Conservation (phyloP, 208 protist species). For the Crithidia bombi region DNA sequence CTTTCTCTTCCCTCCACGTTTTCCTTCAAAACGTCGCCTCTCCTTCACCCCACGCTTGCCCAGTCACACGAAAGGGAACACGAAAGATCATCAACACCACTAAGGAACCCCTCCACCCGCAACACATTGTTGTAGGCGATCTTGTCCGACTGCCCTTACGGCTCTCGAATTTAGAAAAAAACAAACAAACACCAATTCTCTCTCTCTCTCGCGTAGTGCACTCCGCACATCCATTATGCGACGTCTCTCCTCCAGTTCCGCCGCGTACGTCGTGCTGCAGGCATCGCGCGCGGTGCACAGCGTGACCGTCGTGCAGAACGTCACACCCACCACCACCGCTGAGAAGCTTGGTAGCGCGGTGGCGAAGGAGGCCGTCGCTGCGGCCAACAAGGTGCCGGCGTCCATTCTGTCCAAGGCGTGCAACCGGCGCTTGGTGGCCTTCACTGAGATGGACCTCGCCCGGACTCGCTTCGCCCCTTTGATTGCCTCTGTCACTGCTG, state of each 20-base stretch:
- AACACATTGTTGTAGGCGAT: too few species aligned
- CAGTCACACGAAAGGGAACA: too few species aligned
- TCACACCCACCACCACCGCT: conserved; percentile 30
- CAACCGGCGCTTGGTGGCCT: conserved; percentile 56
- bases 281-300: conserved; percentile 50
- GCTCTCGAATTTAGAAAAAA: too few species aligned
- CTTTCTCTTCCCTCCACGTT: too few species aligned
- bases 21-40: too few species aligned
- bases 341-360: conserved; percentile 57
- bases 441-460: conserved; percentile 75
- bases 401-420: conserved; percentile 55
- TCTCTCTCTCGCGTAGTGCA: conserved; percentile 7
- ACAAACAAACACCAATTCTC: too few species aligned
- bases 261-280: conserved; percentile 14
- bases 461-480: conserved; percentile 63
- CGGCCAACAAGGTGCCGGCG: conserved; percentile 54
- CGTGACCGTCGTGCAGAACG: conserved; percentile 57
- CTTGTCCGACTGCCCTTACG: too few species aligned
- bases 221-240: conserved; percentile 20
- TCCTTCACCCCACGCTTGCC: too few species aligned
- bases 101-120: too few species aligned
- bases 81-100: too few species aligned
- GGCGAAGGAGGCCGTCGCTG: conserved; percentile 53
- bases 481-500: conserved; percentile 57
- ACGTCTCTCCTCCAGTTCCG: conserved; percentile 23